phyloP scores from a whole-genome alignment of 2,329 filamentous ascomycete species.

The Paramyrothecium sp. region DNA sequence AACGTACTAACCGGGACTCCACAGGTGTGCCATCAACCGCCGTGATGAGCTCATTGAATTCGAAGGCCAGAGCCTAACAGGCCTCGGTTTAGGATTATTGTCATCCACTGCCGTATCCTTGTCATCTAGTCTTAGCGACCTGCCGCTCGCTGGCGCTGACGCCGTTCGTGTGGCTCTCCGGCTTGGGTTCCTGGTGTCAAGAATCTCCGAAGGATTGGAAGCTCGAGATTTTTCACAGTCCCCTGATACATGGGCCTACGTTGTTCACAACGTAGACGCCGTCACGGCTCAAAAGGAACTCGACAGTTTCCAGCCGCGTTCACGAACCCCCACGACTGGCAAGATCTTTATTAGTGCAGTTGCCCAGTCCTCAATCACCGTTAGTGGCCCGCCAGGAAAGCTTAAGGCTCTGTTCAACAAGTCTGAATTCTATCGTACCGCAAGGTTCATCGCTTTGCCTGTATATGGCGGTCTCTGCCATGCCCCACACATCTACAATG shows the following conservation, averaged over 20 bases:
- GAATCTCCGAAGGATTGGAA: slow-evolving; percentile 40
- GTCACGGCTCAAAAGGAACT: slow-evolving; percentile 35
- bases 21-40: background rate
- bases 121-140: slow-evolving; percentile 33
- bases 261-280: slow-evolving; percentile 29
- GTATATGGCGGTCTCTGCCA: slow-evolving; percentile 39
- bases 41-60: background rate
- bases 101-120: slow-evolving; percentile 39
- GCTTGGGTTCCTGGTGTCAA: slow-evolving; percentile 41
- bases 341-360: slow-evolving; percentile 40
- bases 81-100: slow-evolving; percentile 44
- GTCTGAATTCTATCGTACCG: slow-evolving; percentile 17
- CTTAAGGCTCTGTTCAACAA: slow-evolving; percentile 24
- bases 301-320: slow-evolving; percentile 24
- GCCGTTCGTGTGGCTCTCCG: slow-evolving; percentile 42
- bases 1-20: background rate
- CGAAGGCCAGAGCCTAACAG: slow-evolving; percentile 24
- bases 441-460: slow-evolving; percentile 27
- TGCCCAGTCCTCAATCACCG: slow-evolving; percentile 27
- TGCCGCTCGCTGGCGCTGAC: slow-evolving; percentile 39
- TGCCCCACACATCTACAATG: slow-evolving; percentile 36
- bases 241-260: slow-evolving; percentile 39
- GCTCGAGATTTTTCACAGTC: slow-evolving; percentile 19
- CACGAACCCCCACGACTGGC: slow-evolving; percentile 19
- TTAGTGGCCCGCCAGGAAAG: slow-evolving; percentile 33